Percentiles rank a stretch among this genome's conserved stretches.
These are phyloP conservation scores for Xanthoconium separans DNA, from an alignment of 1,284 basidiomycete species.

Conservation along the genomic window DNA sequence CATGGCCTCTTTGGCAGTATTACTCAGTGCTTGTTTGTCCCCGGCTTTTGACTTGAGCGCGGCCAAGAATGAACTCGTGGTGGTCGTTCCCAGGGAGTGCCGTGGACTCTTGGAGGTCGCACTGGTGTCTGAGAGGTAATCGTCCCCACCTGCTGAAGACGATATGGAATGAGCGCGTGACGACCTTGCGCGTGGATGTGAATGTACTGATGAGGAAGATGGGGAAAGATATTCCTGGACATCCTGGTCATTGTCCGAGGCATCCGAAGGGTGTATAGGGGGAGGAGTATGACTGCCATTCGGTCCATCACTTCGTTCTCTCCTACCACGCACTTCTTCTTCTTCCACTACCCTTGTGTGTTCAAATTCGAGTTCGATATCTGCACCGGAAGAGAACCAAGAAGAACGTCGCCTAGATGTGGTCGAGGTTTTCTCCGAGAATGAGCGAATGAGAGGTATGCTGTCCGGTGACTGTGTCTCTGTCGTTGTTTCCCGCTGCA, in stretches of 20 bases:
- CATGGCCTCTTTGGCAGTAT: slow-evolving; percentile 81
- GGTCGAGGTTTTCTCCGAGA: slow-evolving; percentile 15
- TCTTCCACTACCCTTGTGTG: slow-evolving; percentile 30
- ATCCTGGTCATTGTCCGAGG: slow-evolving; percentile 21
- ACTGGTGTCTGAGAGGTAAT: slow-evolving; percentile 30
- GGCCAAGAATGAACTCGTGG: slow-evolving; percentile 62
- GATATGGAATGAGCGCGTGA: slow-evolving; percentile 30
- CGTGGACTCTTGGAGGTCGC: slow-evolving; percentile 32
- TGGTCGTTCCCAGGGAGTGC: slow-evolving; percentile 33
- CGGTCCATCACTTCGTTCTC: slow-evolving; percentile 9
- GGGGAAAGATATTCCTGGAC: slow-evolving; percentile 17
- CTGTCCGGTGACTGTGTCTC: slow-evolving; percentile 15
- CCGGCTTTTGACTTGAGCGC: slow-evolving; percentile 71
- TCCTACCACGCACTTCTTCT: slow-evolving; percentile 16
- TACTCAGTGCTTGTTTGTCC: slow-evolving; percentile 81
- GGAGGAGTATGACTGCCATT: slow-evolving; percentile 28
- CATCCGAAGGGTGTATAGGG: slow-evolving; percentile 15
- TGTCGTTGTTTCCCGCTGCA: slow-evolving; percentile 28
- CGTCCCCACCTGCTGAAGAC: slow-evolving; percentile 33
- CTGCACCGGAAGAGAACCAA: slow-evolving; percentile 34
- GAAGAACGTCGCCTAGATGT: slow-evolving; percentile 37
- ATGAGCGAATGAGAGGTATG: slow-evolving; percentile 17
- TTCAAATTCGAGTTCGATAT: slow-evolving; percentile 25
- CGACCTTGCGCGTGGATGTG: slow-evolving; percentile 21
- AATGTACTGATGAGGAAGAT: slow-evolving; percentile 25